A percentile compares a stretch with the other conserved stretches of the same genome.
These are phyloP conservation scores for Talaromyces sp. DNA, from an alignment of 2,329 filamentous ascomycete species.

Conservation along the genomic window DNA sequence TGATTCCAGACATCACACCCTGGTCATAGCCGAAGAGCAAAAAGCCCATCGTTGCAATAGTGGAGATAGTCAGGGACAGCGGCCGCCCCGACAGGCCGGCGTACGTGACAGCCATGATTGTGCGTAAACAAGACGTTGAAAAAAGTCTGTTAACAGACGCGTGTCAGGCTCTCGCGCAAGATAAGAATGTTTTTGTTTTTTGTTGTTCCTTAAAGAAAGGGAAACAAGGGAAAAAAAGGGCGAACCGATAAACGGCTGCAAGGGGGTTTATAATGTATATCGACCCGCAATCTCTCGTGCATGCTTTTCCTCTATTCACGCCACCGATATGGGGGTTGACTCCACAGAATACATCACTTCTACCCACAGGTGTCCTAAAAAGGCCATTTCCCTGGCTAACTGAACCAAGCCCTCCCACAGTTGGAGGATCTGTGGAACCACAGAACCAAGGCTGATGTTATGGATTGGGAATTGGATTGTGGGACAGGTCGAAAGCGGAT, in stretches of 20 bases:
- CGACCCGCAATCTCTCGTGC: background rate
- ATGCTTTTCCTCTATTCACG: background rate
- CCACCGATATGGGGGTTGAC: background rate
- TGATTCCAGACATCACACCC: conserved; percentile 39
- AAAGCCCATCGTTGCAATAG: conserved; percentile 62
- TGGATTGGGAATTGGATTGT: background rate
- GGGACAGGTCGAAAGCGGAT: background rate
- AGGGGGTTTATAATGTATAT: background rate
- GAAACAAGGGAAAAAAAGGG: background rate
- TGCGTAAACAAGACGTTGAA: background rate
- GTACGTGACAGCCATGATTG: conserved; percentile 50
- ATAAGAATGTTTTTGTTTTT: background rate
- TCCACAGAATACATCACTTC: background rate
- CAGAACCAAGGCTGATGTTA: background rate
- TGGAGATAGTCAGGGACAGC: conserved; percentile 55
- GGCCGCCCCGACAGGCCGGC: conserved; percentile 56
- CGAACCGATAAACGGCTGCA: background rate
- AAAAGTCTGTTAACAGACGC: background rate
- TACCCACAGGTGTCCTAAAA: background rate
- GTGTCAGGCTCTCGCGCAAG: background rate
- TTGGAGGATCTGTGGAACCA: background rate
- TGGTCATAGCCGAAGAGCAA: conserved; percentile 57
- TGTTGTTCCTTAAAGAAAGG: background rate
- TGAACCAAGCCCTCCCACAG: background rate
- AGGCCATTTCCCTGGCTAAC: background rate